Percentiles rank a stretch among this genome's conserved stretches.
phyloP scores from a whole-genome alignment of 805 yeast genomes.

The Schizosaccharomyces lindneri region DNA sequence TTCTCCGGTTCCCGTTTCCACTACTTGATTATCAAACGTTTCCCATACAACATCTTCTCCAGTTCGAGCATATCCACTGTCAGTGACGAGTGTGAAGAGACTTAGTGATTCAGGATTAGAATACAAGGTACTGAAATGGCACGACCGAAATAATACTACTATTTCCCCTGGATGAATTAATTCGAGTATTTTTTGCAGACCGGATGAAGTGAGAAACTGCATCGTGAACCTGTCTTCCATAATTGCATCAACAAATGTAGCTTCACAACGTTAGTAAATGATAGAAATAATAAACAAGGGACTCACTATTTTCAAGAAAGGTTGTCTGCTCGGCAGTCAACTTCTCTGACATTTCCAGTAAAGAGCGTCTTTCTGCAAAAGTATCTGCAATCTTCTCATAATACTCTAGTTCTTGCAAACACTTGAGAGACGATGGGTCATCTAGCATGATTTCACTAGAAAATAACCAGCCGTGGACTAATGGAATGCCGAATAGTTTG shows the following conservation, averaged over 20 bases:
- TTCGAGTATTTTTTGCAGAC: background rate
- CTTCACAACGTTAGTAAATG: background rate
- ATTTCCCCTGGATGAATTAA: background rate
- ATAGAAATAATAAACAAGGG: background rate
- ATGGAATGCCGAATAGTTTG: background rate
- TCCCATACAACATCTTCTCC: conserved; percentile 1
- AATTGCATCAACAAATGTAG: background rate
- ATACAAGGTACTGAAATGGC: background rate
- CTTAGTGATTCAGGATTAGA: background rate
- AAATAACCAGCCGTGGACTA: background rate
- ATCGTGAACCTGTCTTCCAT: background rate
- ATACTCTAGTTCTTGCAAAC: background rate
- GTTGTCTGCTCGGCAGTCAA: background rate
- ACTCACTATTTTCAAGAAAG: background rate
- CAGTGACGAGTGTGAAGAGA: background rate
- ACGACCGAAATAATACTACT: background rate
- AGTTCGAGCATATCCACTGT: background rate
- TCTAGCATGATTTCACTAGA: background rate
- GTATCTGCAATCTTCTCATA: background rate
- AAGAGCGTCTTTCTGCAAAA: background rate
- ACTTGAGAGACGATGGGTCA: background rate
- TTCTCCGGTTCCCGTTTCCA: background rate
- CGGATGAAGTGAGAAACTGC: background rate
- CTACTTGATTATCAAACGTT: background rate
- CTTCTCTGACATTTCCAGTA: background rate